Conservation (phyloP, 2,329 filamentous ascomycete species). For the Colletotrichum sp. region DNA sequence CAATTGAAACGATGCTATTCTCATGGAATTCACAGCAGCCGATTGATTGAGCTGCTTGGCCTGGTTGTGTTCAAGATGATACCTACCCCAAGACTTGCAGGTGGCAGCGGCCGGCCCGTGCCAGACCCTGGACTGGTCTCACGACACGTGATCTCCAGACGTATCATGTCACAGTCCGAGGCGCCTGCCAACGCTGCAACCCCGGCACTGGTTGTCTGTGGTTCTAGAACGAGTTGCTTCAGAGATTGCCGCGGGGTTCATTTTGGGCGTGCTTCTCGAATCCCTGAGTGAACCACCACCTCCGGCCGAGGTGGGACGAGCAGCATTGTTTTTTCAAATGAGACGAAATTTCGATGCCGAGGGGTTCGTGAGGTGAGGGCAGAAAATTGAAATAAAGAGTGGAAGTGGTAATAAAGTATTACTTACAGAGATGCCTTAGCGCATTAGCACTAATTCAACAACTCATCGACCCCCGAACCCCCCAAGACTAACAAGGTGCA, state of each 20-base stretch:
- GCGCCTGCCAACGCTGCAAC: neutral
- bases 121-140: neutral
- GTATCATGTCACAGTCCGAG: neutral
- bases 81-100: neutral
- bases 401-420: conserved; percentile 2
- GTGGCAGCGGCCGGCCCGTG: neutral
- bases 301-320: neutral
- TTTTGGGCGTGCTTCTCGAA: neutral
- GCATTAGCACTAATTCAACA: conserved; percentile 15
- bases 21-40: neutral
- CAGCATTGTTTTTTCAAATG: neutral
- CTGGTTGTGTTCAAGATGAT: neutral
- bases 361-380: neutral
- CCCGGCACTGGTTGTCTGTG: neutral
- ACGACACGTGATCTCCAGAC: conserved; percentile 1
- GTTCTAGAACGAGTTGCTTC: neutral
- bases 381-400: neutral
- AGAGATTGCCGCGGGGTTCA: neutral
- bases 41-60: neutral
- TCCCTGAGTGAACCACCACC: neutral
- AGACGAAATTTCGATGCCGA: neutral
- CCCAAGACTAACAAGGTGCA: neutral
- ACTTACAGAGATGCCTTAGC: neutral
- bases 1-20: neutral
- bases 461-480: conserved; percentile 2